Conservation (phyloP, 192 early-diverging fungal genomes). For the Coemansia sp. region DNA sequence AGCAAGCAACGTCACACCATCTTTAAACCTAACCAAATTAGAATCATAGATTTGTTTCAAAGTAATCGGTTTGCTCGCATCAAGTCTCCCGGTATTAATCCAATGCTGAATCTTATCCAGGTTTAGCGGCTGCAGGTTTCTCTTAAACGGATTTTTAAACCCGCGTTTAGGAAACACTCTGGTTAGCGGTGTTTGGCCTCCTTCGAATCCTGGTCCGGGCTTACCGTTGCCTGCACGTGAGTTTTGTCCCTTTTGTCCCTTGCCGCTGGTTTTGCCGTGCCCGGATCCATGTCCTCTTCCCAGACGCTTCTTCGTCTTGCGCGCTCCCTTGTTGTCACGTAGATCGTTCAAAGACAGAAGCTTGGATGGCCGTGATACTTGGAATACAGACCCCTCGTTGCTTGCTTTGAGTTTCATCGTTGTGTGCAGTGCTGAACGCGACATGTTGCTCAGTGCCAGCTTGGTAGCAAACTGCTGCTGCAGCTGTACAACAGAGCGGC, state of each 20-base stretch:
- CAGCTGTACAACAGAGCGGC: constrained; percentile 18
- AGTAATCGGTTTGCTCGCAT: constrained; percentile 78
- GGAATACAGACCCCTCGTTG: neutral
- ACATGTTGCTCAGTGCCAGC: constrained; percentile 9
- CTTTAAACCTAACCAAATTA: constrained; percentile 60
- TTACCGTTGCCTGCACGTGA: constrained; percentile 74
- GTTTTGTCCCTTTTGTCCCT: constrained; percentile 91
- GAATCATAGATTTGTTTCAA: constrained; percentile 60
- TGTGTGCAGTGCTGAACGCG: constrained; percentile 19
- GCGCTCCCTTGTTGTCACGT: constrained; percentile 46
- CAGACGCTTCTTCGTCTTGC: constrained; percentile 60
- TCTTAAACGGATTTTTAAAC: constrained; percentile 64
- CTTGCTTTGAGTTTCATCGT: constrained; percentile 1
- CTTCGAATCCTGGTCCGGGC: constrained; percentile 85
- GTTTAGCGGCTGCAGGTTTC: constrained; percentile 72
- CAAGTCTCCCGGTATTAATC: constrained; percentile 83
- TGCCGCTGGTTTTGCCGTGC: constrained; percentile 86
- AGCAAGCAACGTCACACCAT: constrained; percentile 83
- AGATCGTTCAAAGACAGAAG: constrained; percentile 36
- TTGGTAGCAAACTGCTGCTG: constrained; percentile 25
- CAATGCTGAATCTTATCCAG: constrained; percentile 91
- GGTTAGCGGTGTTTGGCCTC: constrained; percentile 87
- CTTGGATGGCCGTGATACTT: constrained; percentile 19
- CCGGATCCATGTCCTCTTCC: constrained; percentile 87
- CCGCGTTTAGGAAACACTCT: constrained; percentile 86